Base-by-base conservation (phyloP, 352 stramenopile species). In the Poterioochromonas sp. region DNA sequence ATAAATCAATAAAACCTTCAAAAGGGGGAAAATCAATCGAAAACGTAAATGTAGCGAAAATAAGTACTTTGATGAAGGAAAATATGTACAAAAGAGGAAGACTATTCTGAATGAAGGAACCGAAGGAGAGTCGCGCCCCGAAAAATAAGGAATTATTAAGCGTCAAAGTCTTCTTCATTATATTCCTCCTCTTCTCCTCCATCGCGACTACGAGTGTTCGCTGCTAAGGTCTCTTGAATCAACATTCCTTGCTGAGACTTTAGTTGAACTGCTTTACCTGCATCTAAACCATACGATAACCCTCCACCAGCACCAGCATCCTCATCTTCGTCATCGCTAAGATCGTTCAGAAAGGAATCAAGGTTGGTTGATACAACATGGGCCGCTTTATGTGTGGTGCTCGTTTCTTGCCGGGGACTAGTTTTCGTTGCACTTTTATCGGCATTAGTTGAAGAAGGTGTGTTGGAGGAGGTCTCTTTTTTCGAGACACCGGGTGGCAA, bases 301-400 rank as follows among this genome's bases (percentile, higher is more conserved):
- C 44, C 44, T 8, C 44, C 44, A 53, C 44, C 44, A n/a, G n/a
- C n/a, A 20, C 44, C 44, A 53, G 44, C 44, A 53, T 53, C 44
- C 20, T 20, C 44, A 35, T 68, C 58, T 15, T 68, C 58, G 26
- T 68, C 58, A 68, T 68, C 58, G 58, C 58, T 68, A 5, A 68
- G 29, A 8, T 68, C 58, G 34, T 68, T 68, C 12, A 68, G 34
- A 39, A 68, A 68, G 26, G 26, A 8, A 39, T 68, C 58, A 11
- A 68, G 34, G 26, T 68, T 68, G 26, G 58, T 68, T 5, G 26
- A 29, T 11, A 39, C 34, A 8, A 68, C 26, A 58, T 58, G 47
- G 26, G 15, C 26, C 47, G 47, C 47, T 15, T 15, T 26, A 26
- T 58, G 15, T 15, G 15, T 58, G 47, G 47, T 15, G 26, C 47